phyloP scores from a whole-genome alignment of 805 yeast genomes.

The Yamadazyma endophytica region DNA sequence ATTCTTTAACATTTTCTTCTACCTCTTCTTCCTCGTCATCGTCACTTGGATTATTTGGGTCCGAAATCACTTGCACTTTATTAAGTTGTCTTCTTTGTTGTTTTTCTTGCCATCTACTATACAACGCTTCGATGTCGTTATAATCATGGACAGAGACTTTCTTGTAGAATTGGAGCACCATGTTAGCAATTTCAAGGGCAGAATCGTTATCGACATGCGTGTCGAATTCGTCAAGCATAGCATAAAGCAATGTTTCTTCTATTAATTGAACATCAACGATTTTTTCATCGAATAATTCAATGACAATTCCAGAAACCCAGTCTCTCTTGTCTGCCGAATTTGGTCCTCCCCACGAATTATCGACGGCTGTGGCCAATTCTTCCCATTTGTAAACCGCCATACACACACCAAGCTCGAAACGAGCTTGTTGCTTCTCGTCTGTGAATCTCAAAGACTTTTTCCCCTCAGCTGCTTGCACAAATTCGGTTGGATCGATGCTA shows the following conservation, averaged over 20 bases:
- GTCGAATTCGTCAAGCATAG: conserved; percentile 95
- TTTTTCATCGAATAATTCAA: conserved; percentile 68
- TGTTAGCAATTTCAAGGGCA: conserved; percentile 68
- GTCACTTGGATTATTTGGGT: conserved; percentile 60
- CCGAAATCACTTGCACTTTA: conserved; percentile 48
- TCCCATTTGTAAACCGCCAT: conserved; percentile 93
- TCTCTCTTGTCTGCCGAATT: conserved; percentile 88
- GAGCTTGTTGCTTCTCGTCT: conserved; percentile 70
- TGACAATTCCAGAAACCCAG: conserved; percentile 82
- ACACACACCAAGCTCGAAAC: conserved; percentile 89
- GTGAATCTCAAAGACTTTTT: conserved; percentile 34
- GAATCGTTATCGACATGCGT: conserved; percentile 85
- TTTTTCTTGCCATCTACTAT: conserved; percentile 54
- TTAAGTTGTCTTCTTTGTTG: conserved; percentile 28
- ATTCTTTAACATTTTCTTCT: conserved; percentile 17
- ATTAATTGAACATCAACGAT: conserved; percentile 73
- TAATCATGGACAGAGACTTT: conserved; percentile 56
- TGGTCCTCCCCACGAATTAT: conserved; percentile 93
- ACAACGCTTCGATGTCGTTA: conserved; percentile 53
- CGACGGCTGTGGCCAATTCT: conserved; percentile 82
- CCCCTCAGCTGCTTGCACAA: conserved; percentile 49
- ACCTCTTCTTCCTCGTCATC: conserved; percentile 47
- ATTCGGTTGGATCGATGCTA: conserved; percentile 44
- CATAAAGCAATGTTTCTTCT: conserved; percentile 80
- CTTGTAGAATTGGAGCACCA: conserved; percentile 61